Evolutionary conservation across 768 basidiomycete species (phyloP).

Genomic region (Lactarius pseudohatsudake): DNA sequence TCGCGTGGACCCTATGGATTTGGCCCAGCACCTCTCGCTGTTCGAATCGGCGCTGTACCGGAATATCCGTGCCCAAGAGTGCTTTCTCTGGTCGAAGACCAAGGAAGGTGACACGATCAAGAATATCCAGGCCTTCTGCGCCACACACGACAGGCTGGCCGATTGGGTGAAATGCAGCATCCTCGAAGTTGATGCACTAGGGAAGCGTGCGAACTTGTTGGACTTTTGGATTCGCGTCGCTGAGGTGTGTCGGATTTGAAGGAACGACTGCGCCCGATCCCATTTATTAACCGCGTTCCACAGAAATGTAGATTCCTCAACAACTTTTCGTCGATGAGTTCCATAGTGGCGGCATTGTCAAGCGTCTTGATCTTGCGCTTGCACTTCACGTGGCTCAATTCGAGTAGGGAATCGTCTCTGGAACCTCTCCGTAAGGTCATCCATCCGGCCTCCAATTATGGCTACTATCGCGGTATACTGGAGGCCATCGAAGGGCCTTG

Average conservation of each 20-base stretch:
- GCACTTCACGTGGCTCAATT: constrained; percentile 67
- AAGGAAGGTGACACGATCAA: constrained; percentile 41
- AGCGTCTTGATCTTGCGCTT: constrained; percentile 57
- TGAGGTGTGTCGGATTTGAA: constrained; percentile 50
- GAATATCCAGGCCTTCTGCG: constrained; percentile 54
- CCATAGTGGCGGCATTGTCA: constrained; percentile 62
- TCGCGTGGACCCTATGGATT: constrained; percentile 61
- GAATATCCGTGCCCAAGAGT: constrained; percentile 72
- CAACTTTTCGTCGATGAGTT: constrained; percentile 68
- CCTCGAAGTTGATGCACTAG: constrained; percentile 49
- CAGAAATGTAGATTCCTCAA: constrained; percentile 65
- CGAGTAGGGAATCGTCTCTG: constrained; percentile 49
- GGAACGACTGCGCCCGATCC: neutral
- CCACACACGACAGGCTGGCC: constrained; percentile 60
- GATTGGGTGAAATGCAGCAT: constrained; percentile 69
- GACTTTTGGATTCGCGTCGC: constrained; percentile 80
- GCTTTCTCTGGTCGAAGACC: constrained; percentile 57
- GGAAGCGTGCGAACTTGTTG: constrained; percentile 55
- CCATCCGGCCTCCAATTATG: constrained; percentile 58
- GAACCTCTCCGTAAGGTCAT: constrained; percentile 55
- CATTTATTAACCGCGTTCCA: neutral
- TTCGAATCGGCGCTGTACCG: constrained; percentile 68
- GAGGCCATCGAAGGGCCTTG: constrained; percentile 48
- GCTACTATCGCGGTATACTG: constrained; percentile 52
- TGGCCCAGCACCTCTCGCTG: constrained; percentile 83